Conservation (phyloP, 139 green algal species). For the Chlamydomonas incerta region DNA sequence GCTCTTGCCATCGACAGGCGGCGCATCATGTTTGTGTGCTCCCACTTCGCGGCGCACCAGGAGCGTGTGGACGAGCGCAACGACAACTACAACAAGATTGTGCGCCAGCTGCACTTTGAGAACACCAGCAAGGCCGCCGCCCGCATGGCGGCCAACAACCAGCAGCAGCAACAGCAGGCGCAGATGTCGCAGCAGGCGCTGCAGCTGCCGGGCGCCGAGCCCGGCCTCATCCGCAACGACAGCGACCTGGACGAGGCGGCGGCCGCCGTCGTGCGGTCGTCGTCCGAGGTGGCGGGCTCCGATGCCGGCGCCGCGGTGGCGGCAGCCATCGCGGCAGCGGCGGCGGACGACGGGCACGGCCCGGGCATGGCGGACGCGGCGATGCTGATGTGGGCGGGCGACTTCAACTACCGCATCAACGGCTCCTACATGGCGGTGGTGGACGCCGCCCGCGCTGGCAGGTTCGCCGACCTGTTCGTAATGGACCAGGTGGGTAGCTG, state of each 20-base stretch:
- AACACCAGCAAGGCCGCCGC: slow-evolving; percentile 48
- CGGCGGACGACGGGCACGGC: slow-evolving; percentile 41
- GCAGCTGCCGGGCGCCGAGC: neutral
- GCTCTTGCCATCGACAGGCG: neutral
- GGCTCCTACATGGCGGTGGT: slow-evolving; percentile 37
- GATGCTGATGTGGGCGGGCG: slow-evolving; percentile 88
- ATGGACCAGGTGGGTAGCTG: slow-evolving; percentile 15
- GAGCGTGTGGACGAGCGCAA: slow-evolving; percentile 84
- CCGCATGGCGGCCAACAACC: no score
- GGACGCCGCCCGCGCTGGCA: neutral
- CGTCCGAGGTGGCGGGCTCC: no score
- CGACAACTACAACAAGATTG: slow-evolving; percentile 87
- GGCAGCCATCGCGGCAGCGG: neutral
- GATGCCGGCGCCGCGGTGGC: neutral
- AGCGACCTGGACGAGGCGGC: neutral
- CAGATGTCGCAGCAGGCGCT: neutral
- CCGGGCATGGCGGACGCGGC: slow-evolving; percentile 69
- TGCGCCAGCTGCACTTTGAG: slow-evolving; percentile 78
- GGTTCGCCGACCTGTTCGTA: neutral
- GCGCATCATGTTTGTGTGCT: slow-evolving; percentile 78
- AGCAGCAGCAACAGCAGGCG: neutral
- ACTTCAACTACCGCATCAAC: slow-evolving; percentile 91
- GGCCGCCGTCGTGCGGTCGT: no score
- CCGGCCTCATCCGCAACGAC: neutral
- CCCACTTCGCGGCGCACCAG: slow-evolving; percentile 96